Evolutionary conservation across 768 basidiomycete species (phyloP).

Genomic region (Nevesoporus exiguus): DNA sequence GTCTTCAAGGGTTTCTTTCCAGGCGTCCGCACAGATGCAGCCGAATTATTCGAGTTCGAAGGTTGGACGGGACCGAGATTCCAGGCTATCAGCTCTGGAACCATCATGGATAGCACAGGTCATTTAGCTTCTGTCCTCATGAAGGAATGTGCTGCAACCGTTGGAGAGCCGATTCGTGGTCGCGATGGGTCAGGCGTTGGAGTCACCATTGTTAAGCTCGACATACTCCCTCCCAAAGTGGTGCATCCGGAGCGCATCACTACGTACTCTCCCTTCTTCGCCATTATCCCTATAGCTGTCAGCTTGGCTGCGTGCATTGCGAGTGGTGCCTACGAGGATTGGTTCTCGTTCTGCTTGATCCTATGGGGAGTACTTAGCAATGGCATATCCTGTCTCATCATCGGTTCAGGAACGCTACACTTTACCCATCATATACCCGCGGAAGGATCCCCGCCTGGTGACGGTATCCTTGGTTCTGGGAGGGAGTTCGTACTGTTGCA

Average conservation of each 20-base stretch:
- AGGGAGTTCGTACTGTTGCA: slow-evolving; percentile 5
- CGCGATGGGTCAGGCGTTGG: not conserved
- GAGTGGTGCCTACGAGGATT: slow-evolving; percentile 22
- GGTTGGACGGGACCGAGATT: not conserved
- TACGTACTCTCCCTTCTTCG: slow-evolving; percentile 3
- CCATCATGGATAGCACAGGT: slow-evolving; percentile 7
- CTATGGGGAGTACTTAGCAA: slow-evolving; percentile 28
- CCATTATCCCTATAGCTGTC: slow-evolving; percentile 16
- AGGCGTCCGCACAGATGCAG: slow-evolving; percentile 14
- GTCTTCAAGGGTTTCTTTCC: slow-evolving; percentile 12
- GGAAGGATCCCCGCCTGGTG: slow-evolving; percentile 17
- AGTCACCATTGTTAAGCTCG: not conserved
- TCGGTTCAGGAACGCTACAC: slow-evolving; percentile 19
- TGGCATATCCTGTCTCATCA: slow-evolving; percentile 23
- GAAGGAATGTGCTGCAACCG: not conserved
- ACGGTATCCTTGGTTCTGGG: slow-evolving; percentile 21
- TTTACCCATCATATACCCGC: slow-evolving; percentile 19
- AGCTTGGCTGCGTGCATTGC: slow-evolving; percentile 18
- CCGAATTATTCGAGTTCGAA: not conserved
- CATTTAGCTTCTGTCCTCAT: slow-evolving; percentile 6
- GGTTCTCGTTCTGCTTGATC: slow-evolving; percentile 28
- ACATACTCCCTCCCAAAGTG: not conserved
- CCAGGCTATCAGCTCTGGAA: slow-evolving; percentile 5
- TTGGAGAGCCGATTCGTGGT: not conserved
- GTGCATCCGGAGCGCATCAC: not conserved